Percentiles rank a stretch among this genome's conserved stretches.
Conservation (phyloP, 768 basidiomycete species). For the Leccinum ochraceum region DNA sequence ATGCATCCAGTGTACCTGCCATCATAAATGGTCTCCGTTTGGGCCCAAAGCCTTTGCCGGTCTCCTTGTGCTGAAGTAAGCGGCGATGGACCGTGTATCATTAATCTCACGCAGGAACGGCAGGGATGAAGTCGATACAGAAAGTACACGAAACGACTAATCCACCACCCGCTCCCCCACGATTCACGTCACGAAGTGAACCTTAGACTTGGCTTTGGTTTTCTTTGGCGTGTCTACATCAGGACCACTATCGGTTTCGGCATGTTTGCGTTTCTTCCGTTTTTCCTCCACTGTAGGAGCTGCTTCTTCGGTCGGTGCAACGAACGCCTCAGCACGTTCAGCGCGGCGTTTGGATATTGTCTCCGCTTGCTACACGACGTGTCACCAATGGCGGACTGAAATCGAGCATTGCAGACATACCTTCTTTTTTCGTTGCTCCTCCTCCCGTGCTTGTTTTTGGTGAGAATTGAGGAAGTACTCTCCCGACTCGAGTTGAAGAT, state of each 20-base stretch:
- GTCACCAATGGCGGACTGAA: conserved; percentile 1
- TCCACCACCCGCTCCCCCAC: not conserved
- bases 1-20: conserved; percentile 6
- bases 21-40: conserved; percentile 21
- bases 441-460: conserved; percentile 81
- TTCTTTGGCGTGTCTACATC: conserved; percentile 42
- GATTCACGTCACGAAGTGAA: conserved; percentile 16
- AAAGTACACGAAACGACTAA: conserved; percentile 10
- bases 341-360: conserved; percentile 67
- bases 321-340: conserved; percentile 83
- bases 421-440: conserved; percentile 74
- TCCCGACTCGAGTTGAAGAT: conserved; percentile 92
- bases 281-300: conserved; percentile 80
- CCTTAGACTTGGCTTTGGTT: conserved; percentile 21
- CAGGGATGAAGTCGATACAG: not conserved
- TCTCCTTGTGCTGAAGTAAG: conserved; percentile 31
- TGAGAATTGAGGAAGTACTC: conserved; percentile 96
- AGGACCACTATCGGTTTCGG: conserved; percentile 37
- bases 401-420: not conserved
- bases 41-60: conserved; percentile 1
- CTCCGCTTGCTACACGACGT: conserved; percentile 68
- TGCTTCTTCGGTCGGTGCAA: conserved; percentile 80
- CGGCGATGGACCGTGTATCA: conserved; percentile 4
- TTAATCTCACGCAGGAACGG: not conserved
- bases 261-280: conserved; percentile 53